Conservation (phyloP, 441 rosid genomes). For the Gossypium davidsonii region DNA sequence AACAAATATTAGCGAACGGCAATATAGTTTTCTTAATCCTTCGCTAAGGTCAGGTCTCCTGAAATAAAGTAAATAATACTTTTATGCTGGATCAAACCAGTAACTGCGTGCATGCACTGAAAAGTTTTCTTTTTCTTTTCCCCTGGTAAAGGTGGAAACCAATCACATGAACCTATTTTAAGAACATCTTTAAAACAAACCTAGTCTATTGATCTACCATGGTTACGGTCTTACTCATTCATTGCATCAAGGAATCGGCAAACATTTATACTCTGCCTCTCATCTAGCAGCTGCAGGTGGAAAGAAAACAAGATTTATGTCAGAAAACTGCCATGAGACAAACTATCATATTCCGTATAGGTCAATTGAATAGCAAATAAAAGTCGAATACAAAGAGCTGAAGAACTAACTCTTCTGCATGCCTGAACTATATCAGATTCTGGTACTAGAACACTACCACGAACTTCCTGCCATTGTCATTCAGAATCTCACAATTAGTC, state of each 20-base stretch:
- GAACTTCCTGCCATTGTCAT: slow-evolving; percentile 59
- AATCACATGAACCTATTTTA: neutral
- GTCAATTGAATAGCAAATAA: neutral
- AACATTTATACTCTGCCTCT: slow-evolving; percentile 70
- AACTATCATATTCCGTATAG: neutral
- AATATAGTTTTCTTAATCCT: slow-evolving; percentile 60
- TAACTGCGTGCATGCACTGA: neutral
- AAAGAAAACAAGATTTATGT: neutral
- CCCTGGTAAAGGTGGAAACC: neutral
- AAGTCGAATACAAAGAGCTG: slow-evolving; percentile 6
- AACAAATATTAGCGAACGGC: slow-evolving; percentile 81
- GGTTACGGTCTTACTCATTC: slow-evolving; percentile 44
- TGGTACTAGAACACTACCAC: slow-evolving; percentile 67
- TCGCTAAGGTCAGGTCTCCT: slow-evolving; percentile 82
- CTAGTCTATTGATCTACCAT: neutral
- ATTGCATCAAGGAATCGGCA: slow-evolving; percentile 84
- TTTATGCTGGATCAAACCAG: slow-evolving; percentile 5
- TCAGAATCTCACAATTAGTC: slow-evolving; percentile 11
- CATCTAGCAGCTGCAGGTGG: slow-evolving; percentile 59
- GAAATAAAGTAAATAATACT: slow-evolving; percentile 16
- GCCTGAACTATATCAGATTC: slow-evolving; percentile 81
- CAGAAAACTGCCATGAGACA: neutral
- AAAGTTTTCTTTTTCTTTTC: neutral
- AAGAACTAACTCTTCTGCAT: slow-evolving; percentile 68
- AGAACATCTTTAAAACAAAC: neutral